Percentiles rank a stretch among this genome's conserved stretches.
phyloP scores from a whole-genome alignment of 495 filamentous ascomycete species.

The Hypoxylon lienhwacheense region DNA sequence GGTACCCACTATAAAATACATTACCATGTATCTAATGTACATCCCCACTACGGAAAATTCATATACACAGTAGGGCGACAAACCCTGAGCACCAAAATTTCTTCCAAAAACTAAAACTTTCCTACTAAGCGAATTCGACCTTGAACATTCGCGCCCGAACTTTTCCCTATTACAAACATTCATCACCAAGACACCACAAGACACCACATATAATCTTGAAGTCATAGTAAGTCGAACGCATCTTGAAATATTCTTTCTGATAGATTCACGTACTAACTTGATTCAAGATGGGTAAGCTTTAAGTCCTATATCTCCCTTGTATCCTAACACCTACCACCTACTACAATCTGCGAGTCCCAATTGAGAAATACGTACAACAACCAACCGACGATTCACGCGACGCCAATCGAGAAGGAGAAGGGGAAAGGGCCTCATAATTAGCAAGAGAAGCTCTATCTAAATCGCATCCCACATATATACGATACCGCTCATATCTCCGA shows the following conservation, averaged over 20 bases:
- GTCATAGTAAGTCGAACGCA: conserved; percentile 47
- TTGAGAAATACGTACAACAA: conserved; percentile 15
- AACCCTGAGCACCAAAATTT: conserved; percentile 42
- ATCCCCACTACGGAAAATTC: conserved; percentile 9
- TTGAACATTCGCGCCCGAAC: conserved; percentile 21
- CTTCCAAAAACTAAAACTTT: conserved; percentile 36
- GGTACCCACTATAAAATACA: too few relatives aligned
- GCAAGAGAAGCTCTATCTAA: too few relatives aligned
- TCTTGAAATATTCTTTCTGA: conserved; percentile 3
- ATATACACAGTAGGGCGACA: conserved; percentile 38
- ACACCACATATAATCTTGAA: conserved; percentile 36
- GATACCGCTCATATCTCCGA: too few relatives aligned
- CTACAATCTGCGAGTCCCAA: background rate
- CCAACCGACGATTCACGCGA: conserved; percentile 4
- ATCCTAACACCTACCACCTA: conserved; percentile 1
- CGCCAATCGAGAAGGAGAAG: too few relatives aligned
- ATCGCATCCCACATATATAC: too few relatives aligned
- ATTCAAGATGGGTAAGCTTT: conserved; percentile 55
- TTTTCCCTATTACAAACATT: conserved; percentile 33
- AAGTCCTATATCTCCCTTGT: conserved; percentile 23
- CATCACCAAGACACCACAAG: conserved; percentile 31
- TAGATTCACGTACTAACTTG: conserved; percentile 37
- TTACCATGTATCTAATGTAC: background rate
- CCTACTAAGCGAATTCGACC: conserved; percentile 37
- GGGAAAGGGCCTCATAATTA: too few relatives aligned